Percentiles rank a stretch among this genome's conserved stretches.
phyloP scores from a whole-genome alignment of 139 green algal species.

The Volvox africanus region DNA sequence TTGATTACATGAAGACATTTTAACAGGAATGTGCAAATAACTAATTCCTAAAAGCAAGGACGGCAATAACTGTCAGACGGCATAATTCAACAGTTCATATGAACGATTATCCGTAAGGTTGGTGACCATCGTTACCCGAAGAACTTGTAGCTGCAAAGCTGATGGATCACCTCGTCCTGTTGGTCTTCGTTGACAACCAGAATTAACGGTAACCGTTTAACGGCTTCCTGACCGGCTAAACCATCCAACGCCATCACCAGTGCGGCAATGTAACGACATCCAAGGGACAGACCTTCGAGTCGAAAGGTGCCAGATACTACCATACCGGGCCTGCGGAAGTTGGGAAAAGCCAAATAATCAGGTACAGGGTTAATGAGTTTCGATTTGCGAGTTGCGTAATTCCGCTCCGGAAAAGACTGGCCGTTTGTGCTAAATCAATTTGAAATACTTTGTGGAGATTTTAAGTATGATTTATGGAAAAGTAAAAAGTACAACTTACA shows the following conservation, averaged over 20 bases:
- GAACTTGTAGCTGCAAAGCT: constrained; percentile 45
- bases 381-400: too few relatives aligned
- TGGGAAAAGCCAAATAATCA: background rate
- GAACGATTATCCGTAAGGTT: too few relatives aligned
- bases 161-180: constrained; percentile 50
- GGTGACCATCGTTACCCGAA: constrained; percentile 56
- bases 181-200: constrained; percentile 55
- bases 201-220: constrained; percentile 44
- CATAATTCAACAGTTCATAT: too few relatives aligned
- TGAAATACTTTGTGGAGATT: too few relatives aligned
- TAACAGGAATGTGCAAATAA: background rate
- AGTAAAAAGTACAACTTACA: too few relatives aligned
- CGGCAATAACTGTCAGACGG: too few relatives aligned
- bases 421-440: too few relatives aligned
- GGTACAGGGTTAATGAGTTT: too few relatives aligned
- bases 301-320: background rate
- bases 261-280: constrained; percentile 44
- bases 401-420: too few relatives aligned
- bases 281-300: constrained; percentile 46
- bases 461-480: too few relatives aligned
- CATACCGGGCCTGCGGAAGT: constrained; percentile 29
- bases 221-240: constrained; percentile 39
- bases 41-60: too few relatives aligned
- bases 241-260: constrained; percentile 40
- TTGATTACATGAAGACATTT: background rate